Percentiles rank a stretch among this genome's conserved stretches.
phyloP scores from a whole-genome alignment of 108 stramenopile species.

The Skeletonema menzelii region DNA sequence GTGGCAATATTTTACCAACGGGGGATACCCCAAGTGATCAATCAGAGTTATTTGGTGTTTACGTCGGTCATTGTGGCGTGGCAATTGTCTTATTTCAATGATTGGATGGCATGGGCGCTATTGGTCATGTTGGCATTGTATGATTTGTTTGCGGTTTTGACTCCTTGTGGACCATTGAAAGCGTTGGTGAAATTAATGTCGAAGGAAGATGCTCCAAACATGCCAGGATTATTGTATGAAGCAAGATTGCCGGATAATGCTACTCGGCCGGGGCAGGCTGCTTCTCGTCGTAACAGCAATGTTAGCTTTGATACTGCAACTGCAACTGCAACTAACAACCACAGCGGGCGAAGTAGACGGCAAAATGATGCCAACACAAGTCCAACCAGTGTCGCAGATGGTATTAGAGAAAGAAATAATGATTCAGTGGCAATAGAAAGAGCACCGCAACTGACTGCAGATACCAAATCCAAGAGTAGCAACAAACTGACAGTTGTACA shows the following conservation, averaged over 20 bases:
- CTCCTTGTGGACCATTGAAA: conserved; percentile 95
- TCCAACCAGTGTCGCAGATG: conserved; percentile 1
- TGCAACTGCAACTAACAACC: too few relatives aligned
- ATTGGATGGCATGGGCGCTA: conserved; percentile 96
- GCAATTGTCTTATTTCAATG: conserved; percentile 90
- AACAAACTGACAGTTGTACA: not conserved
- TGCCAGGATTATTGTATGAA: conserved; percentile 98
- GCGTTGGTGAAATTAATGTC: conserved; percentile 88
- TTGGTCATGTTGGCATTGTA: conserved; percentile 94
- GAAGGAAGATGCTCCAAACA: conserved; percentile 77
- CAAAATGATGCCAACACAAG: not conserved
- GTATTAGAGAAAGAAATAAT: not conserved
- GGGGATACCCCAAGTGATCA: conserved; percentile 84
- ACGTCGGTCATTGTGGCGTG: conserved; percentile 93
- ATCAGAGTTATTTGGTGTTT: conserved; percentile 89
- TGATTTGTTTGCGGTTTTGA: conserved; percentile 94
- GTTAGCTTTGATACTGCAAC: not conserved
- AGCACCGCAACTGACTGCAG: not conserved
- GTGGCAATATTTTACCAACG: conserved; percentile 91
- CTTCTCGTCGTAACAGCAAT: not conserved
- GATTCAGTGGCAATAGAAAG: conserved; percentile 1
- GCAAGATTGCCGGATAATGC: conserved; percentile 67
- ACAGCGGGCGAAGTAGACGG: too few relatives aligned
- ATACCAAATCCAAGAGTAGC: not conserved
- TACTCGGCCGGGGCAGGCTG: conserved; percentile 32